Conservation (phyloP, 2,329 filamentous ascomycete genomes). For the Epichloe sp. region DNA sequence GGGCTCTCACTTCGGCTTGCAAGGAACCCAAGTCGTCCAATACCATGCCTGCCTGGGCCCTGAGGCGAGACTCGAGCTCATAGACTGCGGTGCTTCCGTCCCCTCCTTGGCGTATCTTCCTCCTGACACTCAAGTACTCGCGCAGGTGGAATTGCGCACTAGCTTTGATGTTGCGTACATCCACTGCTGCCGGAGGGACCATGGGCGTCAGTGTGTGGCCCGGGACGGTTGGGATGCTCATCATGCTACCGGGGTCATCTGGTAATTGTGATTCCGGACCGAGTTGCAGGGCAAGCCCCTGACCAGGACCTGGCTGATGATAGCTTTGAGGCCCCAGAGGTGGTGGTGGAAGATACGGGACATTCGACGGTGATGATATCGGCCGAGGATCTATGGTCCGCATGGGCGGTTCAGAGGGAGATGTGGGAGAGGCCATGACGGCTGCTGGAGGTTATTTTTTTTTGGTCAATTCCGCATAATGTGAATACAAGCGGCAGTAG, state of each 20-base stretch:
- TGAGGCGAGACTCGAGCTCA: conserved; percentile 30
- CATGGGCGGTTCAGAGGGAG: conserved; percentile 10
- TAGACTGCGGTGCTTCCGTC: conserved; percentile 16
- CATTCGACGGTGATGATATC: conserved; percentile 11
- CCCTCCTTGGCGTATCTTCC: conserved; percentile 15
- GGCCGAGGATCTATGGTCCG: conserved; percentile 16
- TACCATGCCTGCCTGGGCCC: conserved; percentile 28
- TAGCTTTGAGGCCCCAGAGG: not conserved
- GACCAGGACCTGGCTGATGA: not conserved
- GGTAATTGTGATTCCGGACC: conserved; percentile 11
- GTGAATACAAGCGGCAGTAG: not conserved
- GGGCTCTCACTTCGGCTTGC: conserved; percentile 28
- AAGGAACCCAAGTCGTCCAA: conserved; percentile 31
- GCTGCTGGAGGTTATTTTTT: not conserved
- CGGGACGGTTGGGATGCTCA: conserved; percentile 10
- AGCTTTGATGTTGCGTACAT: conserved; percentile 15
- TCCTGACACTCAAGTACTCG: conserved; percentile 22
- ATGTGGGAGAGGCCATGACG: conserved; percentile 5
- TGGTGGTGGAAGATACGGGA: conserved; percentile 8
- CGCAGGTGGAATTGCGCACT: conserved; percentile 23
- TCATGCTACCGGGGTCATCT: conserved; percentile 11
- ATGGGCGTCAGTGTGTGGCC: conserved; percentile 10
- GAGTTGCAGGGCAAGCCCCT: conserved; percentile 8
- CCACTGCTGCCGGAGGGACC: conserved; percentile 13
- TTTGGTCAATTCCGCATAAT: not conserved